Percentiles rank a stretch among this genome's conserved stretches.
Conservation (phyloP, 192 early-diverging fungal genomes). For the Podila horticola region DNA sequence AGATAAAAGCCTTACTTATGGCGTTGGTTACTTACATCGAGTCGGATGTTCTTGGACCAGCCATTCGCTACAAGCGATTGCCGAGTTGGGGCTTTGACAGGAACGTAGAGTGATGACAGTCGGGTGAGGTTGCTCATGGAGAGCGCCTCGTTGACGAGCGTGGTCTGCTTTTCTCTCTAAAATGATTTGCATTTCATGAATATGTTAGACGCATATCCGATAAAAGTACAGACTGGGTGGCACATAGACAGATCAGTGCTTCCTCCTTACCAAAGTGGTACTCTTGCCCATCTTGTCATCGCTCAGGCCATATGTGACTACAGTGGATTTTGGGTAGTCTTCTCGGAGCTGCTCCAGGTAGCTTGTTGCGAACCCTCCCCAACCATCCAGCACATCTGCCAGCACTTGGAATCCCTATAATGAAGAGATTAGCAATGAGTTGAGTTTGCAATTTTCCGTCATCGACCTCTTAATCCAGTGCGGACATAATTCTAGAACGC, state of each 20-base stretch:
- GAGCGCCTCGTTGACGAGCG: constrained; percentile 51
- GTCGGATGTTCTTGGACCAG: constrained; percentile 41
- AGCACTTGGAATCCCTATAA: constrained; percentile 78
- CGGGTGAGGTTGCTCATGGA: constrained; percentile 49
- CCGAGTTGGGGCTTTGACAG: constrained; percentile 51
- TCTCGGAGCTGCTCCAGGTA: constrained; percentile 70
- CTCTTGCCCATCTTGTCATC: constrained; percentile 28
- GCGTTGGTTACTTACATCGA: constrained; percentile 48
- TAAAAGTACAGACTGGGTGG: background rate
- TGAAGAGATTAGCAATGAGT: background rate
- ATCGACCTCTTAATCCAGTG: too few relatives aligned
- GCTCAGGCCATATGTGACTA: constrained; percentile 67
- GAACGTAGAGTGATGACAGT: constrained; percentile 63
- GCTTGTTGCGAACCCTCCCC: constrained; percentile 73
- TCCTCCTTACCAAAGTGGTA: constrained; percentile 17
- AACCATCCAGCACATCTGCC: constrained; percentile 69
- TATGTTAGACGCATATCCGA: background rate
- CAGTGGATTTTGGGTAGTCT: constrained; percentile 73
- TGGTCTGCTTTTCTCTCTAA: constrained; percentile 45
- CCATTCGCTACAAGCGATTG: constrained; percentile 14
- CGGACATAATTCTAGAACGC: too few relatives aligned
- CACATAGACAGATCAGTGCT: background rate
- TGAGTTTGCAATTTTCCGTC: too few relatives aligned
- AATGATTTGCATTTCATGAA: background rate
- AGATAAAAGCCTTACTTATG: background rate